A percentile compares a stretch with the other conserved stretches of the same genome.
Evolutionary conservation across 306 rosid genomes (phyloP).

Genomic region (Purshia tridentata): DNA sequence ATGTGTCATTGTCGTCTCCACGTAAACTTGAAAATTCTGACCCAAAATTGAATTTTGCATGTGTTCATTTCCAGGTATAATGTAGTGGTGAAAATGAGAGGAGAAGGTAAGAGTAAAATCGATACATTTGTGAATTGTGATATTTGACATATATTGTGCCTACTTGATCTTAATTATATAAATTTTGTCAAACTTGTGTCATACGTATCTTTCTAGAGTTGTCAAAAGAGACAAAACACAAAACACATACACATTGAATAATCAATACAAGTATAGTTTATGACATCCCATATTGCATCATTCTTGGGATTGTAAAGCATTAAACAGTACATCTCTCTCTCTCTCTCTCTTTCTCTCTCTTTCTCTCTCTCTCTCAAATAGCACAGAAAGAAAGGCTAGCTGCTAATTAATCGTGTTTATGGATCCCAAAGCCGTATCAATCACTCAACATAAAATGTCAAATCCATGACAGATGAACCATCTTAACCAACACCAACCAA

Average conservation of each 20-base stretch:
- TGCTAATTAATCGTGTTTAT: constrained; percentile 19
- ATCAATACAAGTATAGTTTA: background rate
- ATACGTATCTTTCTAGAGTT: background rate
- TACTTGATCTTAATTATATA: too few species aligned
- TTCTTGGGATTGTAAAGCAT: constrained; percentile 15
- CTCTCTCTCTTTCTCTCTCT: constrained; percentile 4
- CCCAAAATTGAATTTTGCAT: too few species aligned
- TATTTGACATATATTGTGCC: too few species aligned
- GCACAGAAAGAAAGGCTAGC: too few species aligned
- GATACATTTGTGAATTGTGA: too few species aligned
- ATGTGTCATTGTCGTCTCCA: too few species aligned
- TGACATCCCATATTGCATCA: constrained; percentile 27
- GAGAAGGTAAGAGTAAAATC: too few species aligned
- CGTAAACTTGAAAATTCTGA: too few species aligned
- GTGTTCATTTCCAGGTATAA: too few species aligned
- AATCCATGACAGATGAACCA: constrained; percentile 34
- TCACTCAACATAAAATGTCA: constrained; percentile 43
- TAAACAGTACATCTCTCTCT: constrained; percentile 20
- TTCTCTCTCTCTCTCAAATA: background rate
- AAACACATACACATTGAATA: constrained; percentile 17
- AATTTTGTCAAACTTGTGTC: background rate
- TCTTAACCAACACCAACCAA: constrained; percentile 23
- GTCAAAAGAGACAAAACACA: constrained; percentile 23
- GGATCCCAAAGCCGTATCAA: constrained; percentile 43
- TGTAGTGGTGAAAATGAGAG: too few species aligned